Base-by-base conservation (phyloP, 371 early-diverging fungal species). In the Chytridiales sp. region DNA sequence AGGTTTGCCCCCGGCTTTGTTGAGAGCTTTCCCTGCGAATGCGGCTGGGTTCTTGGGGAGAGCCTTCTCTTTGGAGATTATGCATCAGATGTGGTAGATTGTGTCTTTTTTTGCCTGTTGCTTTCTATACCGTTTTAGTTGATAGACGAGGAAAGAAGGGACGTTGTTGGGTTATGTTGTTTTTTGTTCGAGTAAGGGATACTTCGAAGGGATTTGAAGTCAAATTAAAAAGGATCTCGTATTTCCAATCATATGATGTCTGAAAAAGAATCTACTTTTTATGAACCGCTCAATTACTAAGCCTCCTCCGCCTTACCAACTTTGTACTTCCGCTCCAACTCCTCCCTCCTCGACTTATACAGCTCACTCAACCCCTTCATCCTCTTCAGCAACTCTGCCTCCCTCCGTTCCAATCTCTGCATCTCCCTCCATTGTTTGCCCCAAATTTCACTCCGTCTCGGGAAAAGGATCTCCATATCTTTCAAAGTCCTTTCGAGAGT, bases 1-100 rank as follows among this genome's bases (percentile, higher is more conserved):
- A 76, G 98, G 97, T 62, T 79, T 95, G 35, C 93, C 93, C 19
- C 95, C 98, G n/a, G 94, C 93, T 41, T 86, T 95, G 86, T 76
- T 95, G 31, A 84, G 95, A 68, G 93, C 95, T 27, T 91, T 96
- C 90, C 96, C 96, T 62, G 78, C 75, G 0, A 80, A 76, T 58
- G 78, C 74, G 17, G 71, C 73, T 47, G 84, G 82, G 65, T 90
- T 90, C 87, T 63, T 90, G 46, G 88, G 88, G 35, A 80, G 87
- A 35, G 90, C 87, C 61, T 70, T 85, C 30, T 78, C 83, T 26
- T 69, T 84, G 55, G 79, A 83, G 55, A 64, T 72, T 22, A 74
- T 90, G 85, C 85, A 89, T 77, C 60, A 73, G 58, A 6, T 84
- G 63, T 88, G 83, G 85, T 90, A 72, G 68, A 40, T 4, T 19